Conservation (phyloP, 2,329 filamentous ascomycete species). For the Stromatinia cepivora region DNA sequence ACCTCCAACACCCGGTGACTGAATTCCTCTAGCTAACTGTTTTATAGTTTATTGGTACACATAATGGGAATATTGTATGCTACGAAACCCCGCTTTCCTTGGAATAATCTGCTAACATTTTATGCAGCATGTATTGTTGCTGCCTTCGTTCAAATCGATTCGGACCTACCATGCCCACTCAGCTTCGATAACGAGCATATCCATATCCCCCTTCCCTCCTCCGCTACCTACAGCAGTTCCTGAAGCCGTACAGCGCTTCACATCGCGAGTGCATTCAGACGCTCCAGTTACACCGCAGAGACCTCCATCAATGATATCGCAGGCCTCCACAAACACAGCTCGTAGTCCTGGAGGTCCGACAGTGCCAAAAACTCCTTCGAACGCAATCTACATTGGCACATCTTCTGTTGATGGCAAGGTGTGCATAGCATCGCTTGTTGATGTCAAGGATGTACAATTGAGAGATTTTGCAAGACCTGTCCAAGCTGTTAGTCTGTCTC, state of each 20-base stretch:
- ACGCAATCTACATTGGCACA: conserved; percentile 89
- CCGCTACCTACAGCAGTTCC: conserved; percentile 48
- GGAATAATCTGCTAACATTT: conserved; percentile 35
- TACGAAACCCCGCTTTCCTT: conserved; percentile 27
- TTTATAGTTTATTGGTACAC: conserved; percentile 80
- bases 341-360: conserved; percentile 58
- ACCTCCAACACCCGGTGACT: conserved; percentile 29
- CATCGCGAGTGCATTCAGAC: conserved; percentile 36
- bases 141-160: conserved; percentile 78
- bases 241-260: conserved; percentile 42
- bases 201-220: conserved; percentile 82
- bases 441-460: conserved; percentile 84
- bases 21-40: conserved; percentile 39
- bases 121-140: conserved; percentile 74
- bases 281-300: conserved; percentile 30
- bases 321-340: conserved; percentile 53
- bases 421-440: conserved; percentile 83
- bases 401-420: conserved; percentile 96
- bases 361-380: conserved; percentile 70
- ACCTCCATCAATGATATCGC: conserved; percentile 46
- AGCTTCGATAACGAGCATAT: conserved; percentile 85
- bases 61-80: conserved; percentile 93
- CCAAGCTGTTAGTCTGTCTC: conserved; percentile 89
- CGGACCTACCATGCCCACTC: conserved; percentile 90
- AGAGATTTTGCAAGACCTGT: conserved; percentile 93